Base-by-base conservation (phyloP, 1,284 basidiomycete genomes). In the Boletus mariae region DNA sequence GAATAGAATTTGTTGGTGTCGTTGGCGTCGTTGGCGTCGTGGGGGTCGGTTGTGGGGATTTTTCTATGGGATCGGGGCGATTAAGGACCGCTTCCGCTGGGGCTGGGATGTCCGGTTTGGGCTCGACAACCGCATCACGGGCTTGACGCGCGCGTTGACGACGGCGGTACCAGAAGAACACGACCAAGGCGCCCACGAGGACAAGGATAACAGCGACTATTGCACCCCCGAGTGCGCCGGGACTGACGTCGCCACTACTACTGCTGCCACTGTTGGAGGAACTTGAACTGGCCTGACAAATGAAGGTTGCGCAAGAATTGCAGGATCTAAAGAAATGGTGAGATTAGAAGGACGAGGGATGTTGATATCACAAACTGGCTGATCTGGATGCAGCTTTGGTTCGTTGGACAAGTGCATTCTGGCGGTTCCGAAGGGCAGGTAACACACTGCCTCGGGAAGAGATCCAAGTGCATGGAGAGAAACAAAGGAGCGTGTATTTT, bases 31-130 rank as follows among this genome's bases (percentile, higher is more conserved):
- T 67, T 11, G 48, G 46, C 32, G 10, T 32, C 12, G 8, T 32
- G 12, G 11, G 31, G 4, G 55, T 12, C n/a, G 61, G 26, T 46
- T 52, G 47, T 10, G 5, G 53, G 4, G 74, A 67, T 66, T 89
- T 90, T 72, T 90, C 87, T 49, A 72, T 83, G 42, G 88, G 88
- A 68, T 91, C 85, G 28, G 87, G 86, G 42, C 88, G 77, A 65
- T 83, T 87, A 55, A 91, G 83, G 26, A 91, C 89, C 10, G 82
- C 80, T 60, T 80, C 84, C 20, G 89, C 87, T 32, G 84, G 72
- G 5, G 87, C 88, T 46, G 87, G 87, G 25, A 80, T 70, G 59
- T 90, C 87, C 43, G 73, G 67, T 65, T 84, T 84, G 58, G 66
- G 59, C 55, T 81, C 80, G 13, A 59, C 61, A 11, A 53, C 61